Base-by-base conservation (phyloP, 2,329 filamentous ascomycete genomes). In the Neofusicoccum sp. region DNA sequence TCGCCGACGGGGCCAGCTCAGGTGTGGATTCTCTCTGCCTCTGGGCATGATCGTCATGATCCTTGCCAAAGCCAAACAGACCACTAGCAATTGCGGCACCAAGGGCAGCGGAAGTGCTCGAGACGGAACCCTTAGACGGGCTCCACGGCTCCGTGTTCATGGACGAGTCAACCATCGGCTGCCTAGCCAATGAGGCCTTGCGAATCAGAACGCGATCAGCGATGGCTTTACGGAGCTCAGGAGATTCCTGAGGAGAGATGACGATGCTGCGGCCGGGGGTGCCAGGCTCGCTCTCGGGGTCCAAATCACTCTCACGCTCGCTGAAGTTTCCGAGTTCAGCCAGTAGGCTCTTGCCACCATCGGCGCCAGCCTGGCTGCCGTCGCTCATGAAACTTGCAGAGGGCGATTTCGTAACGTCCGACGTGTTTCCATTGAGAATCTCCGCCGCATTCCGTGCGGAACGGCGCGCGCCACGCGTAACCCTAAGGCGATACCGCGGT, bases 321-420 rank as follows among this genome's bases (percentile, higher is more conserved):
- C 86, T 88, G 44, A 97, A 79, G 65, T 91, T 90, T 58, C 89
- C 91, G 43, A 99, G 83, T 75, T 99, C 95, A 41, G 92, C 92
- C 72, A 95, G 96, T 54, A 99, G 80, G 69, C 89, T 98, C 78
- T 96, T 90, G 14, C 85, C 83, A 64, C 79, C 79, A 54, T 78
- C 75, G n/a, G 78, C 75, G 6, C 78, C 78, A 43, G 74, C 76
- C 33, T 76, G 70, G 56, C 76, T 78, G 61, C 77, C 78, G 45
- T 75, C 76, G 67, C 73, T 78, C 33, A 71, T 69, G 65, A 83
- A 78, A 66, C 80, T 84, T 30, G 78, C 71, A 51, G 81, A 80
- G 16, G 84, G 86, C 63, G 86, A 89, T 69, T 84, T 82, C 44
- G 81, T 51, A 47, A 44, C 58, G 11, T 36, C 54, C 45, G 81